Conservation (phyloP, 441 rosid species). For the Pelargonium cotyledonis region DNA sequence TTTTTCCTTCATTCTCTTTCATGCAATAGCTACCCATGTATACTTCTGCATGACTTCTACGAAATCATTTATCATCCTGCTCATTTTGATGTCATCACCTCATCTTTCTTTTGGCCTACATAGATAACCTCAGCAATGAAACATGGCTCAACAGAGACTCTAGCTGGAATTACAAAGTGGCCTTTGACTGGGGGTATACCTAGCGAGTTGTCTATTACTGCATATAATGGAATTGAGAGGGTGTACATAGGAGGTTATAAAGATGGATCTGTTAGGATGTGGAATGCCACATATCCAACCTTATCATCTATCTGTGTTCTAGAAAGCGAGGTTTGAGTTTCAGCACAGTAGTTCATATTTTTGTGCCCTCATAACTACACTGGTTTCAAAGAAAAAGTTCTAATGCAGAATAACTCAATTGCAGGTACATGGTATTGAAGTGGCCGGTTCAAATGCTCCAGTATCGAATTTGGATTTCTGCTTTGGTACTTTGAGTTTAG, state of each 20-base stretch:
- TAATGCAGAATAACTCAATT: slow-evolving; percentile 16
- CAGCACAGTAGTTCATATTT: slow-evolving; percentile 3
- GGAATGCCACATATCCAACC: slow-evolving; percentile 48
- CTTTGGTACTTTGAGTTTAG: slow-evolving; percentile 43
- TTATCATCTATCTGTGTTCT: slow-evolving; percentile 34
- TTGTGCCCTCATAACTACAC: slow-evolving; percentile 4
- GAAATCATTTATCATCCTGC: slow-evolving; percentile 11
- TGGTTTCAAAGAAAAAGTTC: slow-evolving; percentile 10
- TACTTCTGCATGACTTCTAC: neutral
- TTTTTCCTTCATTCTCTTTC: slow-evolving; percentile 15
- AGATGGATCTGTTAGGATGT: slow-evolving; percentile 60
- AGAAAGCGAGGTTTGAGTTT: slow-evolving; percentile 39
- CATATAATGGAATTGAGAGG: slow-evolving; percentile 34
- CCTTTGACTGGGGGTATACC: slow-evolving; percentile 72
- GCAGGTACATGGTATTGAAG: slow-evolving; percentile 40
- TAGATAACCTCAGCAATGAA: slow-evolving; percentile 32
- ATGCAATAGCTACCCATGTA: neutral
- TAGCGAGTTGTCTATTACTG: slow-evolving; percentile 28
- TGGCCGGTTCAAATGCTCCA: slow-evolving; percentile 36
- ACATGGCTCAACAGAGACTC: slow-evolving; percentile 22
- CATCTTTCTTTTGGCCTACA: slow-evolving; percentile 4
- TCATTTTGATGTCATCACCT: slow-evolving; percentile 8
- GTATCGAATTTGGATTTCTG: slow-evolving; percentile 48
- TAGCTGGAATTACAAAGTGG: slow-evolving; percentile 33
- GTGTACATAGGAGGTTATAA: slow-evolving; percentile 58